These are phyloP conservation scores for Plasmodium inui DNA, from an alignment of 169 alveolate genomes.

Conservation along the genomic window DNA sequence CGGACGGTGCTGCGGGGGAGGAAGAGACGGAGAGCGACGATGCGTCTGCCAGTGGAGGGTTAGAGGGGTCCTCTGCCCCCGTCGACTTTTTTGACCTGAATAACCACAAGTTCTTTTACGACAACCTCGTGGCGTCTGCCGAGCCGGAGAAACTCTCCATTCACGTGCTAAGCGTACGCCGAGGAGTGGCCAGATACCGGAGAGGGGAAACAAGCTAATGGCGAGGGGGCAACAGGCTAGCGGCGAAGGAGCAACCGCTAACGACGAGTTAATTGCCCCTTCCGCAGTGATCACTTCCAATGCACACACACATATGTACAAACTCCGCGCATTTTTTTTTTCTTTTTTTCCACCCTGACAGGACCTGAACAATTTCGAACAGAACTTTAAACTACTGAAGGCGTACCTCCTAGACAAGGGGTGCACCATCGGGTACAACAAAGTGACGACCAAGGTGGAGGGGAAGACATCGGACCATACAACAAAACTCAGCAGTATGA, in stretches of 20 bases:
- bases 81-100: slow-evolving; percentile 31
- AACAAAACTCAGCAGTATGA: slow-evolving; percentile 3
- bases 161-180: slow-evolving; percentile 25
- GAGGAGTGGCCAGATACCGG: not conserved
- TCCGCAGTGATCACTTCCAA: not conserved
- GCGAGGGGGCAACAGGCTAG: no score
- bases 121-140: not conserved
- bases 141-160: not conserved
- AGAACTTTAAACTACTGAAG: slow-evolving; percentile 16
- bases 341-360: not conserved
- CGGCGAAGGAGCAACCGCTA: no score
- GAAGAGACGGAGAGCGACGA: not conserved
- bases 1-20: not conserved
- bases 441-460: not conserved
- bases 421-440: slow-evolving; percentile 36
- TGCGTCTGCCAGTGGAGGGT: not conserved
- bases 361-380: slow-evolving; percentile 58
- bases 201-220: no score
- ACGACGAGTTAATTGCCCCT: not conserved
- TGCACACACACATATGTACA: not conserved
- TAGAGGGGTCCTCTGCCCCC: not conserved
- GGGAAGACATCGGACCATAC: not conserved
- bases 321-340: not conserved
- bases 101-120: slow-evolving; percentile 40
- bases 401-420: slow-evolving; percentile 48